Percentiles rank a stretch among this genome's conserved stretches.
Evolutionary conservation across 768 basidiomycete genomes (phyloP).

Genomic region (Sarcodon sp.): DNA sequence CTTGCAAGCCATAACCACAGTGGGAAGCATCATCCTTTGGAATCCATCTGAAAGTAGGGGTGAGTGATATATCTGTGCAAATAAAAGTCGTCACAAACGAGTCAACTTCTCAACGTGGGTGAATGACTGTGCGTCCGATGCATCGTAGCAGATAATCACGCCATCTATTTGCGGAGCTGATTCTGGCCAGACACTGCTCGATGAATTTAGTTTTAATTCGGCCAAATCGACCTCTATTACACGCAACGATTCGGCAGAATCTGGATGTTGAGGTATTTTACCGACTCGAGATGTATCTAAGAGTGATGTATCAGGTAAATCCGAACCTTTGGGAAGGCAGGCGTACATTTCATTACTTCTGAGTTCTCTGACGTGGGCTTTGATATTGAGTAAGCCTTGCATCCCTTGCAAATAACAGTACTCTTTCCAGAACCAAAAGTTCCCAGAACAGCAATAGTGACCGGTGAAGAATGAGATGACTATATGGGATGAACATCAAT

Average conservation of each 20-base stretch:
- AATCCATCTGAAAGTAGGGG: conserved; percentile 35
- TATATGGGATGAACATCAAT: conserved; percentile 1
- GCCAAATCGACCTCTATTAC: conserved; percentile 20
- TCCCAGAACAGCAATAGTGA: conserved; percentile 73
- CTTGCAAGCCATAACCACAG: conserved; percentile 81
- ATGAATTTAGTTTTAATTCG: conserved; percentile 16
- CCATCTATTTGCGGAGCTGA: conserved; percentile 56
- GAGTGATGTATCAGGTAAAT: conserved; percentile 8
- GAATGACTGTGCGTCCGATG: conserved; percentile 49
- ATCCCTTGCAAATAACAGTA: conserved; percentile 63
- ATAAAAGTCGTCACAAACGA: conserved; percentile 33
- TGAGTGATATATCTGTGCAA: conserved; percentile 4
- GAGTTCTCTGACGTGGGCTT: conserved; percentile 13
- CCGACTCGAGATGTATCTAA: conserved; percentile 29
- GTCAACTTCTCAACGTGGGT: conserved; percentile 53
- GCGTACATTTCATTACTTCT: conserved; percentile 5
- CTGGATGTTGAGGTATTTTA: conserved; percentile 10
- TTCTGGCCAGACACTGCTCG: conserved; percentile 32
- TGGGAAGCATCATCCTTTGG: conserved; percentile 41
- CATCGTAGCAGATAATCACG: conserved; percentile 80
- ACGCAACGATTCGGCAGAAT: conserved; percentile 10
- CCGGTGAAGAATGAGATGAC: conserved; percentile 10
- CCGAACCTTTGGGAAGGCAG: conserved; percentile 15
- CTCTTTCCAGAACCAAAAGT: conserved; percentile 76
- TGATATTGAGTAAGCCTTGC: conserved; percentile 44